phyloP scores from a whole-genome alignment of 345 rosid species.

The Syzygium grande region DNA sequence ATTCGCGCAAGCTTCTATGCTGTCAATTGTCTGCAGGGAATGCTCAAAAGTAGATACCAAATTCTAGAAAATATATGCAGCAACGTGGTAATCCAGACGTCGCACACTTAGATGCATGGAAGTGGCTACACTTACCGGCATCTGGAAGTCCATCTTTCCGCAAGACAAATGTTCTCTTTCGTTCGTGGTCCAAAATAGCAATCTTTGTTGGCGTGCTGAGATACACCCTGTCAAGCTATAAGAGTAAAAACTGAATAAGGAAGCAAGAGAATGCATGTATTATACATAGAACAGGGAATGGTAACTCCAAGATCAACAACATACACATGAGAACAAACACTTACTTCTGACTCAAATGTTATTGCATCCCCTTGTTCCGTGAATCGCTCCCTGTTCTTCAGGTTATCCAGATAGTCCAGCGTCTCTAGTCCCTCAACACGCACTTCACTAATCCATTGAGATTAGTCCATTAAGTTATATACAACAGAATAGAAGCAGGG shows the following conservation, averaged over 20 bases:
- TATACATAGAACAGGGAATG: not conserved
- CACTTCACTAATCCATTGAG: conserved; percentile 39
- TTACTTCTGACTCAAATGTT: conserved; percentile 56
- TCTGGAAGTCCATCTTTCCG: conserved; percentile 63
- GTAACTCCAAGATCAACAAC: not conserved
- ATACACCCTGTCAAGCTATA: conserved; percentile 42
- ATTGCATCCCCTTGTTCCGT: conserved; percentile 66
- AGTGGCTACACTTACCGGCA: conserved; percentile 35
- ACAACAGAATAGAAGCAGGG: not conserved
- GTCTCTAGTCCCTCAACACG: conserved; percentile 64
- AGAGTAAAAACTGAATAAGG: not conserved
- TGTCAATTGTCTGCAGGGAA: not conserved
- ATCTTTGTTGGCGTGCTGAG: conserved; percentile 51
- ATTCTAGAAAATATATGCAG: not conserved
- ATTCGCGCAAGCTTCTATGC: not conserved
- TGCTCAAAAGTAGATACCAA: not conserved
- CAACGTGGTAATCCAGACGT: not conserved
- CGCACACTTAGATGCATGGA: not conserved
- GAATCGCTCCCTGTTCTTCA: conserved; percentile 39
- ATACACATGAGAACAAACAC: not conserved
- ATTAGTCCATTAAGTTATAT: not conserved
- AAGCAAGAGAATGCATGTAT: not conserved
- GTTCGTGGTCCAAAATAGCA: conserved; percentile 56
- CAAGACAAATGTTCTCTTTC: conserved; percentile 49
- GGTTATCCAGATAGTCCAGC: conserved; percentile 49